Conservation (phyloP, 495 filamentous ascomycete genomes). For the Annulohypoxylon maeteangense region DNA sequence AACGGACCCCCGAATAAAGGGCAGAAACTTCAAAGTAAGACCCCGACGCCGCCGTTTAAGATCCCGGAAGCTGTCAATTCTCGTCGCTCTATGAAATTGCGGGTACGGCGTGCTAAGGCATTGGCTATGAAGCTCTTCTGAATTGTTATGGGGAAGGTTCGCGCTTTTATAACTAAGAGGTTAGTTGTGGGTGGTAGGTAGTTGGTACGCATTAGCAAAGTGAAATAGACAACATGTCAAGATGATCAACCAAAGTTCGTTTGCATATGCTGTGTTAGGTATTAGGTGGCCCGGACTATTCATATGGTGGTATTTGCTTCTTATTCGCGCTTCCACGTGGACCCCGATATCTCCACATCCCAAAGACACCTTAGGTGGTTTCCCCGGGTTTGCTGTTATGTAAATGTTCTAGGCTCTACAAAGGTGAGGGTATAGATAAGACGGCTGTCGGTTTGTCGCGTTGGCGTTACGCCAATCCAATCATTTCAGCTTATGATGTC, state of each 20-base stretch:
- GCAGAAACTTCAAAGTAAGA: slow-evolving; percentile 48
- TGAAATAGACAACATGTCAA: background rate
- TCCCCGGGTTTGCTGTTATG: background rate
- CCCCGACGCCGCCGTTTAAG: slow-evolving; percentile 21
- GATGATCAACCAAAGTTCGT: background rate
- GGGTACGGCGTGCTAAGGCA: slow-evolving; percentile 11
- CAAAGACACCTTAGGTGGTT: background rate
- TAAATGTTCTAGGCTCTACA: background rate
- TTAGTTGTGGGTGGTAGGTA: background rate
- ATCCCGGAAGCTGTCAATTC: slow-evolving; percentile 35
- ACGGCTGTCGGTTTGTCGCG: slow-evolving; percentile 34
- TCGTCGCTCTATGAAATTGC: slow-evolving; percentile 2
- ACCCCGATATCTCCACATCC: background rate
- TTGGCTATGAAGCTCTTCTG: slow-evolving; percentile 1
- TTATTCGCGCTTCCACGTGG: background rate
- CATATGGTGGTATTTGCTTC: background rate
- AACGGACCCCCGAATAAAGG: slow-evolving; percentile 69
- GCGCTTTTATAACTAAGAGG: background rate
- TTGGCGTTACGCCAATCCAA: background rate
- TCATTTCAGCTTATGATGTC: background rate
- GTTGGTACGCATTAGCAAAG: background rate
- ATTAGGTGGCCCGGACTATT: background rate
- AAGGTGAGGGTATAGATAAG: slow-evolving; percentile 19
- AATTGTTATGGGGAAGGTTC: background rate
- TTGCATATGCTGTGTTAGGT: background rate